These are phyloP conservation scores for Cyclocybe aegerita DNA, from an alignment of 768 basidiomycete genomes.

Conservation along the genomic window DNA sequence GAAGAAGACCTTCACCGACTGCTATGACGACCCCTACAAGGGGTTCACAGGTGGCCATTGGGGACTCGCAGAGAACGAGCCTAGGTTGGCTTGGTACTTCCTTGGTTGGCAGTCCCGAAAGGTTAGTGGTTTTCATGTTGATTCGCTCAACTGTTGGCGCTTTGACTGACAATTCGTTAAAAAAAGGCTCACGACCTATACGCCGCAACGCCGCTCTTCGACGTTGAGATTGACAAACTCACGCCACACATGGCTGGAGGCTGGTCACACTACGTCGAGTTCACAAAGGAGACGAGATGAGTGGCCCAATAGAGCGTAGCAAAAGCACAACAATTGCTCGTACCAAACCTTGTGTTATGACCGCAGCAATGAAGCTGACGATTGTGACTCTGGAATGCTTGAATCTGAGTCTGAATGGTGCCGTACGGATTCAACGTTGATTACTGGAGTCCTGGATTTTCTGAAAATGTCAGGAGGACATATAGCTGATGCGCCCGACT, in stretches of 20 bases:
- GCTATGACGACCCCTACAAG: slow-evolving; percentile 4
- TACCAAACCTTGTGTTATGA: too few species aligned
- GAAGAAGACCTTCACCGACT: slow-evolving; percentile 14
- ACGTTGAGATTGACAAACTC: slow-evolving; percentile 8
- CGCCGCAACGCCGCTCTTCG: slow-evolving; percentile 7
- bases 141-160: background rate
- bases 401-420: too few species aligned
- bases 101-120: slow-evolving; percentile 10
- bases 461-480: too few species aligned
- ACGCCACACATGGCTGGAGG: slow-evolving; percentile 10
- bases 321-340: too few species aligned
- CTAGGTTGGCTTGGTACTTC: slow-evolving; percentile 7
- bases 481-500: too few species aligned
- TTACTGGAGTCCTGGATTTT: too few species aligned
- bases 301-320: background rate
- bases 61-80: slow-evolving; percentile 10
- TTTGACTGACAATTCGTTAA: too few species aligned
- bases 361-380: too few species aligned
- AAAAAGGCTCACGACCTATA: slow-evolving; percentile 5
- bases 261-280: slow-evolving; percentile 3
- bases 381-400: too few species aligned
- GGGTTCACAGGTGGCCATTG: slow-evolving; percentile 12
- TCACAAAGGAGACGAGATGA: slow-evolving; percentile 4
- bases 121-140: background rate
- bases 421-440: too few species aligned